Conservation (phyloP, 352 stramenopile species). For the Pythium dissotocum region DNA sequence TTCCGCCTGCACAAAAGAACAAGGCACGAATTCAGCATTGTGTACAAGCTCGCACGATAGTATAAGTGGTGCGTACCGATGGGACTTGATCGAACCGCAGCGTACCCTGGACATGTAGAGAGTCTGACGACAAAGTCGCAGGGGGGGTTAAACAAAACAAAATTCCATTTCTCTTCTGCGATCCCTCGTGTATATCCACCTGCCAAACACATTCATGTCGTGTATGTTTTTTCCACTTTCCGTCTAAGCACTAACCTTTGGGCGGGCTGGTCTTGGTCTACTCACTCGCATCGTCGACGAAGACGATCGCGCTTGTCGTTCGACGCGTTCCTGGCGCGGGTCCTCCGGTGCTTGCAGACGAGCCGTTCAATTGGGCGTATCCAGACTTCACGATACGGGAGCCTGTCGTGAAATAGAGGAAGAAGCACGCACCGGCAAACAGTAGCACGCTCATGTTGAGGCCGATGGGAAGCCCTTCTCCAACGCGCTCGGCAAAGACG, state of each 20-base stretch:
- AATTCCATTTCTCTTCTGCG: background rate
- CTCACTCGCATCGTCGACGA: constrained; percentile 74
- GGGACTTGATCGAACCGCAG: constrained; percentile 19
- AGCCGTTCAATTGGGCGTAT: constrained; percentile 22
- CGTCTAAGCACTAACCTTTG: constrained; percentile 4
- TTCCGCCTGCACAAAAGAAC: background rate
- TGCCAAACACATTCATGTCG: background rate
- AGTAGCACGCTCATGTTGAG: constrained; percentile 68
- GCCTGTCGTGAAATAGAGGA: constrained; percentile 53
- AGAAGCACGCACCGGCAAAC: constrained; percentile 46
- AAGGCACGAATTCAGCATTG: background rate
- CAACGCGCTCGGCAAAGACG: constrained; percentile 60
- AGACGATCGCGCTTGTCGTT: constrained; percentile 61
- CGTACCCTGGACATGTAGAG: constrained; percentile 14
- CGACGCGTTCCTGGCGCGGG: constrained; percentile 7
- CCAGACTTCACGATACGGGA: constrained; percentile 10
- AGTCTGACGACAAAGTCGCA: background rate
- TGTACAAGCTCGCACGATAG: constrained; percentile 8
- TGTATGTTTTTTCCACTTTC: background rate
- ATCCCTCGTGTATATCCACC: background rate
- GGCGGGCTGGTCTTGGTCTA: constrained; percentile 23
- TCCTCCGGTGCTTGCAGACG: background rate
- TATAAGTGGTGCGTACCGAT: constrained; percentile 12
- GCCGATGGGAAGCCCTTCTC: constrained; percentile 65
- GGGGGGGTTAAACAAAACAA: background rate